Evolutionary conservation across 2,329 filamentous ascomycete genomes (phyloP), one percentile per base, ranked within the genome.

Genomic region (Talaromyces verruculosus): DNA sequence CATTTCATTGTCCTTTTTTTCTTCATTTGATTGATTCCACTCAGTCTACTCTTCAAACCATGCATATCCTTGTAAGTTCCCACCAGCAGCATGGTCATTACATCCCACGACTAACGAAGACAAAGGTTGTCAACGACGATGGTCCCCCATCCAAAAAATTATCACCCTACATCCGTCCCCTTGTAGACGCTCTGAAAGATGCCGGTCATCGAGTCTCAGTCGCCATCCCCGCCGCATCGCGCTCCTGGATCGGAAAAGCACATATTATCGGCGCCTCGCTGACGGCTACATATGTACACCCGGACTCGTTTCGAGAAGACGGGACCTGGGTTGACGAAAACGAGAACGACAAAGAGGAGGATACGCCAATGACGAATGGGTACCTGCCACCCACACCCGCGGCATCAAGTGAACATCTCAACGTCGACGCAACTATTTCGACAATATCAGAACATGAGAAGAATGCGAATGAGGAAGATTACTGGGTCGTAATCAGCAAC

Each of bases 191-290:
- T 66, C 88, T 93, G 66, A 85, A 91, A 76, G 77, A 82, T 67
- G 87, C 89, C 45, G 92, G 92, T 33, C 93, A 97, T 79, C 84
- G 81, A 33, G 91, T 97, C 71, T 96, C 91, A 15, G 93, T 97
- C 68, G 91, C 93, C 71, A 87, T 97, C 41, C 93, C 93, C 6
- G 87, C 96, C 75, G 88, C 88, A 5, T 94, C 97, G 77, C 89
- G 93, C 63, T 96, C 92, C 22, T 97, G 93, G 93, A 97, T 97
- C 75, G 93, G 92, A 71, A 97, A 97, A 82, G 93, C 93, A 1
- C 93, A 97, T 79, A 89, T 97, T 74, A 93, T 97, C 73, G 93
- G 93, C 69, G 89, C 93, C 77, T 88, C 89, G 1, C 85, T 95
- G 68, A 91, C 89, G 77, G 92, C 92, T 6, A 83, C 85, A 47